Evolutionary conservation across 1,139 yeast genomes (phyloP).

Genomic region (Candida sp.): DNA sequence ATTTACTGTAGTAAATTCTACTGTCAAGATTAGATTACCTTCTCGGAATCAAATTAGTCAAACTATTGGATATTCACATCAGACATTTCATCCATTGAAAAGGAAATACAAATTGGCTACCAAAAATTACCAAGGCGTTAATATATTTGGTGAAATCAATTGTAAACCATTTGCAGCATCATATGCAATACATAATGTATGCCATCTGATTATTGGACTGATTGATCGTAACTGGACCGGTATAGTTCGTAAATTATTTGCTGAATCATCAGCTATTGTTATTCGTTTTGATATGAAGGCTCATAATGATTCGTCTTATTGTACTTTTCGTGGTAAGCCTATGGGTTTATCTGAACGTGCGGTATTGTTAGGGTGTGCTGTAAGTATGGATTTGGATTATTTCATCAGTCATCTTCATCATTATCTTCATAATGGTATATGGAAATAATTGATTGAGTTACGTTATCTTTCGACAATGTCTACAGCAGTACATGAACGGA

Average conservation of each 20-base stretch:
- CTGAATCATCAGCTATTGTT: background rate
- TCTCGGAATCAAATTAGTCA: background rate
- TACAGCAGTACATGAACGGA: no score
- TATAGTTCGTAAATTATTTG: background rate
- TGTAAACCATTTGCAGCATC: background rate
- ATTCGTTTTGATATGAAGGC: background rate
- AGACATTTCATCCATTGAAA: background rate
- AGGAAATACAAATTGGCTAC: background rate
- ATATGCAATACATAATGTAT: background rate
- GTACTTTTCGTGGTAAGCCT: background rate
- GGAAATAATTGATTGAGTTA: no score
- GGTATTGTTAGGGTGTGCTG: constrained; percentile 2
- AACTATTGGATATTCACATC: constrained; percentile 1
- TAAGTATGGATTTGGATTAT: constrained; percentile 1
- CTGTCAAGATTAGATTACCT: constrained; percentile 1
- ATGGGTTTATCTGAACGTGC: background rate
- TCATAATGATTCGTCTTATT: background rate
- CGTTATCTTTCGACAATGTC: no score
- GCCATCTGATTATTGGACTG: background rate
- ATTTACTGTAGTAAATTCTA: background rate
- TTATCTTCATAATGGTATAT: no score
- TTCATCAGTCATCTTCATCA: background rate
- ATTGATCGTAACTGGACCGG: constrained; percentile 2
- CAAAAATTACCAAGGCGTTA: background rate
- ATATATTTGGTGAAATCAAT: background rate